phyloP scores from a whole-genome alignment of 208 protist genomes.

The Vickermania spadyakhi region DNA sequence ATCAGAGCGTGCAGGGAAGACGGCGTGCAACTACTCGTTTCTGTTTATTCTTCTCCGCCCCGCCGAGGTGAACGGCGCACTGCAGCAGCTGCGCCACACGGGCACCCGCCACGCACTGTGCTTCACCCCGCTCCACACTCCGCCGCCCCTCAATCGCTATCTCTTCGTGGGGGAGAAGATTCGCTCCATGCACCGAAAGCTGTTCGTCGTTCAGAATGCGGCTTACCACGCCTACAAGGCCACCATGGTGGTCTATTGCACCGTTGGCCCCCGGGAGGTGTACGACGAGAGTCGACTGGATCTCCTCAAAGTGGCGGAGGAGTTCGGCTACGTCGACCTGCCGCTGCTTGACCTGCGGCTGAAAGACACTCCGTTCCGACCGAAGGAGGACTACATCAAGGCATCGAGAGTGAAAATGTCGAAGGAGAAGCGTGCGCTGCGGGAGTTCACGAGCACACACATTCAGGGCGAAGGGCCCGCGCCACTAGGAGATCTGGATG shows the following conservation, averaged over 20 bases:
- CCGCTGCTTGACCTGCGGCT: conserved; percentile 67
- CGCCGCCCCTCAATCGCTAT: conserved; percentile 18
- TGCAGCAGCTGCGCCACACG: conserved; percentile 18
- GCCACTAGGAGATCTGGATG: conserved; percentile 20
- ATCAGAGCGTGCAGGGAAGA: neutral
- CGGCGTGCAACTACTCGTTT: conserved; percentile 22
- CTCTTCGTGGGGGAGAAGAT: conserved; percentile 44
- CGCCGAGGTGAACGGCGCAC: conserved; percentile 33
- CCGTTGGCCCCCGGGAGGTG: conserved; percentile 35
- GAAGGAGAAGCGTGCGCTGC: conserved; percentile 21
- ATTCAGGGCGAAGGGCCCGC: conserved; percentile 37
- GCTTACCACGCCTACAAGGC: conserved; percentile 54
- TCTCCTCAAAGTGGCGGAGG: conserved; percentile 41
- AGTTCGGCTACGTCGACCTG: conserved; percentile 61
- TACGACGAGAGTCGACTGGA: conserved; percentile 43
- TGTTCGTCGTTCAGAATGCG: conserved; percentile 46
- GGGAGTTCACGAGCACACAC: conserved; percentile 24
- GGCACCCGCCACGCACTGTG: conserved; percentile 14
- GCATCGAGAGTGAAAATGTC: conserved; percentile 27
- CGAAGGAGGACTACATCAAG: conserved; percentile 65
- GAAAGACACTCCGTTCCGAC: conserved; percentile 56
- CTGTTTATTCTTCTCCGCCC: conserved; percentile 49
- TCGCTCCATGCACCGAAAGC: conserved; percentile 41
- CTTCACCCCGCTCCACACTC: conserved; percentile 11
- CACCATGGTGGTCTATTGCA: conserved; percentile 60